These are phyloP conservation scores for Sarocladium strictum DNA, from an alignment of 2,329 filamentous ascomycete genomes.

Conservation along the genomic window DNA sequence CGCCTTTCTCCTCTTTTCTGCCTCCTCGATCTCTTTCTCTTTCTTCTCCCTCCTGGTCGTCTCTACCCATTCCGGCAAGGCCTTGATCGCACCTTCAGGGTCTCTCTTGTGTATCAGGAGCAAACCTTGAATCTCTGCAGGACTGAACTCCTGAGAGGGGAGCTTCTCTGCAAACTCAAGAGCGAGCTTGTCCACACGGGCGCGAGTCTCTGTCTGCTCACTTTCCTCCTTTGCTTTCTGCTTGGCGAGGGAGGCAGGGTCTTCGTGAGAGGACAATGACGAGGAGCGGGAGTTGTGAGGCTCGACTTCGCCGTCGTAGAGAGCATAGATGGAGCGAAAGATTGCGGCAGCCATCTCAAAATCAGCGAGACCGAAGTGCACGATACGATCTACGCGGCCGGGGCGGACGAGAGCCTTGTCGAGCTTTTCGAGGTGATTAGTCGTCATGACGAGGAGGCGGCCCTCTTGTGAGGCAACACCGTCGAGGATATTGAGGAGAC, in stretches of 20 bases:
- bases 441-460: constrained; percentile 59
- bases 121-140: constrained; percentile 55
- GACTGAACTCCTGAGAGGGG: constrained; percentile 51
- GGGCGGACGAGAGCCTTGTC: constrained; percentile 58
- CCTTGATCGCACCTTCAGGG: constrained; percentile 41
- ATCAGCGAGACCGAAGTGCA: constrained; percentile 52
- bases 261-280: not conserved
- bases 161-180: constrained; percentile 41
- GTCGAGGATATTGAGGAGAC: constrained; percentile 75
- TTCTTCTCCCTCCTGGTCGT: constrained; percentile 44
- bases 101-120: constrained; percentile 50
- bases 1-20: constrained; percentile 33
- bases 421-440: constrained; percentile 56
- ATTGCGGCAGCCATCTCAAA: constrained; percentile 45
- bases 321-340: constrained; percentile 53
- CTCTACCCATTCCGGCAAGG: constrained; percentile 42
- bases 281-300: constrained; percentile 5
- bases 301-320: constrained; percentile 33
- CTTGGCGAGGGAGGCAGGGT: not conserved
- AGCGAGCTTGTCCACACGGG: constrained; percentile 40
- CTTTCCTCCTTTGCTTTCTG: constrained; percentile 16
- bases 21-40: constrained; percentile 36
- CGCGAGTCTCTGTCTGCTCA: constrained; percentile 29
- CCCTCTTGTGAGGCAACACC: constrained; percentile 61
- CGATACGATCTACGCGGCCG: constrained; percentile 54